Base-by-base conservation (phyloP, 805 yeast species). In the Wickerhamomyces subpelliculosus region DNA sequence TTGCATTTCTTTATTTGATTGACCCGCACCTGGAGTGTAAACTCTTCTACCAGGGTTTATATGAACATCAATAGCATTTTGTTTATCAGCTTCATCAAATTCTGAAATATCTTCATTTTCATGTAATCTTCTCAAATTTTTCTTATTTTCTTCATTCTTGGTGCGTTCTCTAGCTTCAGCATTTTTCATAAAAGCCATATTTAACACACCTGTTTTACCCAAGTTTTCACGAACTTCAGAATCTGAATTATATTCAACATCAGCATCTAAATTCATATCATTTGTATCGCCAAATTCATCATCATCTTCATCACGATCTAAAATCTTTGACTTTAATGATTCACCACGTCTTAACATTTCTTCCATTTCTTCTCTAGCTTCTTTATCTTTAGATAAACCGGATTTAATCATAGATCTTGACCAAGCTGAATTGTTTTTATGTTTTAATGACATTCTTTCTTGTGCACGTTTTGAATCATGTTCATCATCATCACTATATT, bases 181-280 rank as follows among this genome's bases (percentile, higher is more conserved):
- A 43, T 82, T 83, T 47, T 72, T 80, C 97, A 90, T 90, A 60
- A 90, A 90, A 48, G 89, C 95, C 97, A 93, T 93, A 35, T 79
- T 82, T 72, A 90, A 64, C 17, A 90, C 80, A 39, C 97, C 97
- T n/a, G 72, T 64, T 59, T 89, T 90, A 17, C 93, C 89, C n/a
- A 80, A 58, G 32, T 67, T 70, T 24, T 65, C 60, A 25, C 59
- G 57, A 3, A 49, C 51, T 11, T 63, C 70, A 8, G 41, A 42
- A 3, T 55, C 65, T 11, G 55, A 57, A 8, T 58, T 55, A n/a
- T 68, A 71, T n/a, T 71, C 62, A 27, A 68, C 71, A 23, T 70
- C 70, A 5, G 64, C 58, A 35, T 71, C 78, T 13, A 75, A 65
- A 47, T 44, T 78, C 81, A 51, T 72, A 69, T 40, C 75, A 56